Conservation (phyloP, 2,329 filamentous ascomycete genomes). For the Exophiala aquamarina region DNA sequence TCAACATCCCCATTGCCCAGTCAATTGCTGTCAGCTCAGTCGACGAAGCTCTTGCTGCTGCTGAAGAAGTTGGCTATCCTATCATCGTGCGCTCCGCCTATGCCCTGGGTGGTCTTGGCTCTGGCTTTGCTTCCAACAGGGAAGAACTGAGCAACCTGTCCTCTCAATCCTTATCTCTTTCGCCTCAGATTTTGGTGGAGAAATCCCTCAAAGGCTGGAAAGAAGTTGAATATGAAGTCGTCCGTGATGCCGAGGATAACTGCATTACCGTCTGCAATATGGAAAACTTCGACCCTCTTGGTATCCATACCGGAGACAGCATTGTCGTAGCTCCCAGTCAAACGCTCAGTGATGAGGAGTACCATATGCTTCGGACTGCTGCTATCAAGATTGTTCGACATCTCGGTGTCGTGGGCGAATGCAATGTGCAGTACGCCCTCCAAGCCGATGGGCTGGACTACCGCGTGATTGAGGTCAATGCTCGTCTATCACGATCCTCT, state of each 20-base stretch:
- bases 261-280: slow-evolving; percentile 99
- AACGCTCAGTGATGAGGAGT: slow-evolving; percentile 96
- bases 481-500: slow-evolving; percentile 94
- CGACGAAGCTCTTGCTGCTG: slow-evolving; percentile 87
- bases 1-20: slow-evolving; percentile 95
- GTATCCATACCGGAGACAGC: slow-evolving; percentile 97
- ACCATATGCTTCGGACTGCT: slow-evolving; percentile 97
- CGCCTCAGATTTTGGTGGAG: slow-evolving; percentile 95
- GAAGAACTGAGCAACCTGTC: slow-evolving; percentile 94
- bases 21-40: slow-evolving; percentile 89
- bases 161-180: slow-evolving; percentile 86
- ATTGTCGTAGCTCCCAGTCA: slow-evolving; percentile 97
- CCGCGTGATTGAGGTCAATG: slow-evolving; percentile 98
- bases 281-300: slow-evolving; percentile 97
- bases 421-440: slow-evolving; percentile 96
- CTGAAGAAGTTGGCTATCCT: slow-evolving; percentile 84
- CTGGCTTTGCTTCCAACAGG: slow-evolving; percentile 89
- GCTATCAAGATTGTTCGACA: slow-evolving; percentile 98
- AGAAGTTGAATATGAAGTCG: slow-evolving; percentile 97
- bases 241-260: slow-evolving; percentile 95
- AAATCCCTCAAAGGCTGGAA: slow-evolving; percentile 99
- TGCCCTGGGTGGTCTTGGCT: slow-evolving; percentile 91
- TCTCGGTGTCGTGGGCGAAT: slow-evolving; percentile 95
- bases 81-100: slow-evolving; percentile 98
- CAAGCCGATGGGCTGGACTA: slow-evolving; percentile 97